These are phyloP conservation scores for Scleroderma citrinum DNA, from an alignment of 768 basidiomycete genomes.

Conservation along the genomic window DNA sequence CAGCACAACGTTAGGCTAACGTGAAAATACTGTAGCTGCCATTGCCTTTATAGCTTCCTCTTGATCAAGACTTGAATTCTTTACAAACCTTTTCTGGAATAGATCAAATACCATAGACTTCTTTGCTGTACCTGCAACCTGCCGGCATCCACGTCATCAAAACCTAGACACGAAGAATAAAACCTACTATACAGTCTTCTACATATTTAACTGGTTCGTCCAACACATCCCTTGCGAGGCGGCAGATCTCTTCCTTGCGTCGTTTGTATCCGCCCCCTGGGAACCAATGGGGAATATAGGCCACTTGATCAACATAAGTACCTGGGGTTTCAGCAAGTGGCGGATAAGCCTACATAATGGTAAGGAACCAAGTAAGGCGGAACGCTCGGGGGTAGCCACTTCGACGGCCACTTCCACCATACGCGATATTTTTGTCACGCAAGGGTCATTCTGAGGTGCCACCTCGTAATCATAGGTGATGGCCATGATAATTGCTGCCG, in stretches of 20 bases:
- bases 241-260: constrained; percentile 6
- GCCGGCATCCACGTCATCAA: no score
- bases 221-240: constrained; percentile 9
- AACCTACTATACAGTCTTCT: constrained; percentile 14
- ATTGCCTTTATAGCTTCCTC: not conserved
- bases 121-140: not conserved
- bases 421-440: constrained; percentile 11
- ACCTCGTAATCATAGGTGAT: constrained; percentile 17
- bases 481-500: constrained; percentile 16
- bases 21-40: not conserved
- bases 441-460: constrained; percentile 13
- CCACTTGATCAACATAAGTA: constrained; percentile 1
- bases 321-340: not conserved
- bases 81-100: not conserved
- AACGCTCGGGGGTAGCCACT: constrained; percentile 16
- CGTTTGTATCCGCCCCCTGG: constrained; percentile 9
- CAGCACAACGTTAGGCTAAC: not conserved
- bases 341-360: constrained; percentile 12
- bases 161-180: not conserved
- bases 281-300: constrained; percentile 16
- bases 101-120: not conserved
- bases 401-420: constrained; percentile 1
- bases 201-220: constrained; percentile 20
- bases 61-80: not conserved
- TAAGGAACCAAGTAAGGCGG: constrained; percentile 13